Percentiles rank a stretch among this genome's conserved stretches.
Conservation (phyloP, 495 filamentous ascomycete species). For the Podospora conica region DNA sequence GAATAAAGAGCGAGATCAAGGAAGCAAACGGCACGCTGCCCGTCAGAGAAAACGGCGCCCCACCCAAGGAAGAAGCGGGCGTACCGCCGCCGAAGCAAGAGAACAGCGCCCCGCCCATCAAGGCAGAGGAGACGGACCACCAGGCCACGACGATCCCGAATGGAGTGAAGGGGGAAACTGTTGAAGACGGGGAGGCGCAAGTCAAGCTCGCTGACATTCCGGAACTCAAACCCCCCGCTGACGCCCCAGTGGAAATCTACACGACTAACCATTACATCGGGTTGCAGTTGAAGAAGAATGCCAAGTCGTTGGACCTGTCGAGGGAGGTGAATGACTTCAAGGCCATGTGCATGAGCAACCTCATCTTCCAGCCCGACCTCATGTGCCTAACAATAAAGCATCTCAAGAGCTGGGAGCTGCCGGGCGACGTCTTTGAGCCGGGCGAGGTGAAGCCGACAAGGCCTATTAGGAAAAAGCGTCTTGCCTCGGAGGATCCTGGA, state of each 20-base stretch:
- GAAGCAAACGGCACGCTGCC: conserved; percentile 17
- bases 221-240: conserved; percentile 14
- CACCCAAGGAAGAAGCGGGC: neutral
- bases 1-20: conserved; percentile 37
- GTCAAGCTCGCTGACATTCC: conserved; percentile 23
- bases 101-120: neutral
- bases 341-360: conserved; percentile 57
- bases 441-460: conserved; percentile 67
- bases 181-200: neutral
- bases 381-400: conserved; percentile 67
- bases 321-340: conserved; percentile 70
- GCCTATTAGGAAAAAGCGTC: conserved; percentile 47
- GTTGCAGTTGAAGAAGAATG: conserved; percentile 34
- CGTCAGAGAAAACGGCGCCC: conserved; percentile 15
- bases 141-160: neutral
- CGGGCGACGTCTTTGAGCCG: conserved; percentile 78
- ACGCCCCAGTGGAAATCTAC: conserved; percentile 17
- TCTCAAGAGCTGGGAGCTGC: conserved; percentile 75
- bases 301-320: conserved; percentile 61
- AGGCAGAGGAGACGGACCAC: conserved; percentile 23
- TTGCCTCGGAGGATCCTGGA: conserved; percentile 15
- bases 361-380: conserved; percentile 50
- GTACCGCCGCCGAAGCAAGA: neutral
- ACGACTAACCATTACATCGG: conserved; percentile 35
- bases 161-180: conserved; percentile 16